phyloP scores from a whole-genome alignment of 495 filamentous ascomycete genomes.

The Daldinia bambusicola region DNA sequence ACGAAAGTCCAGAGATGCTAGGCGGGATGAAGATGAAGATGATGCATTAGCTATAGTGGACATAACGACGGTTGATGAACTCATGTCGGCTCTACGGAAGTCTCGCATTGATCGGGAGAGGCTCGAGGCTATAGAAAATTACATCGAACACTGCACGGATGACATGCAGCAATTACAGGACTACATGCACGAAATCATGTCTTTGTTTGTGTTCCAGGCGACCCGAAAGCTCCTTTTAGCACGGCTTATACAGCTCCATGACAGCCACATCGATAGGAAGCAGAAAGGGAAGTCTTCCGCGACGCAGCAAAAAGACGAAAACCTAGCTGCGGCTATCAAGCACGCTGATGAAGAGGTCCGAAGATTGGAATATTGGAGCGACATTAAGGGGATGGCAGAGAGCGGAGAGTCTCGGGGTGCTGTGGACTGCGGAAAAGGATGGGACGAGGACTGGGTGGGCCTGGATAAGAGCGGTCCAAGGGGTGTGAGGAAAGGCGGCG shows the following conservation, averaged over 20 bases:
- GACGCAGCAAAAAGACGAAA: conserved; percentile 55
- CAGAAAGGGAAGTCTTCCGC: conserved; percentile 45
- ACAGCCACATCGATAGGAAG: conserved; percentile 57
- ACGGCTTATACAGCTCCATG: conserved; percentile 69
- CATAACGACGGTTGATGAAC: conserved; percentile 44
- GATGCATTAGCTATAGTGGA: conserved; percentile 39
- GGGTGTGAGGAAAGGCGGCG: conserved; percentile 26
- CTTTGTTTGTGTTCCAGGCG: conserved; percentile 86
- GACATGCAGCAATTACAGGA: conserved; percentile 81
- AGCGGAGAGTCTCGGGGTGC: conserved; percentile 61
- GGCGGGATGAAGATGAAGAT: conserved; percentile 44
- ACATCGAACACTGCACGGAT: conserved; percentile 80
- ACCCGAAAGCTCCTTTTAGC: conserved; percentile 81
- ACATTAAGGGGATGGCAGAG: conserved; percentile 70
- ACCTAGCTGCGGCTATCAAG: conserved; percentile 66
- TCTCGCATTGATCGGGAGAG: conserved; percentile 90
- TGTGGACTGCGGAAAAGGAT: conserved; percentile 56
- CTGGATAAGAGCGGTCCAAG: conserved; percentile 55
- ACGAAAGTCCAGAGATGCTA: conserved; percentile 52
- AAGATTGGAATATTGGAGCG: conserved; percentile 78
- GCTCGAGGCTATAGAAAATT: conserved; percentile 79
- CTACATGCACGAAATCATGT: conserved; percentile 86
- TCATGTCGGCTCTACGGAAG: conserved; percentile 64
- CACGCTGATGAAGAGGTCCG: conserved; percentile 75
- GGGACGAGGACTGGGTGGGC: conserved; percentile 58